A percentile compares a stretch with the other conserved stretches of the same genome.
These are phyloP conservation scores for Trichoderma sp. DNA, from an alignment of 2,329 filamentous ascomycete species.

Conservation along the genomic window DNA sequence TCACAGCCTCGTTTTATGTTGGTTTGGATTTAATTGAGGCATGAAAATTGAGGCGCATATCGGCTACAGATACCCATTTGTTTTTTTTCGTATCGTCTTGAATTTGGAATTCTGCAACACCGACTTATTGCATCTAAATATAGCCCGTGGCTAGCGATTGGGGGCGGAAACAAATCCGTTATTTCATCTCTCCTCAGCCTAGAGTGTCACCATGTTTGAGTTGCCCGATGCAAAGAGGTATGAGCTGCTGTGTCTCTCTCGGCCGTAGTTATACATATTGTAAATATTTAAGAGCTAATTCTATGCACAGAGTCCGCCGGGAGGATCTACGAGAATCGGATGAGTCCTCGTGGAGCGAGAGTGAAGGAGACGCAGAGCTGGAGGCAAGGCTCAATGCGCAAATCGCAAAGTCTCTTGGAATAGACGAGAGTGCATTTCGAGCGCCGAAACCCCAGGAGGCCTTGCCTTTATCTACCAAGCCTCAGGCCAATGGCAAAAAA, in stretches of 20 bases:
- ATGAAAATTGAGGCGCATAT: neutral
- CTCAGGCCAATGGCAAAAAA: neutral
- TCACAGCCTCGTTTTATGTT: neutral
- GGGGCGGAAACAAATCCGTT: neutral
- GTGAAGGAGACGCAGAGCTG: constrained; percentile 36
- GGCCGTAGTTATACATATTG: neutral
- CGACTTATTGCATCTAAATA: neutral
- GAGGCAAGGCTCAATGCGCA: constrained; percentile 46
- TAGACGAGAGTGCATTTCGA: constrained; percentile 29
- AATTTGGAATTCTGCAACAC: neutral
- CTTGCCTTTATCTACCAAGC: neutral
- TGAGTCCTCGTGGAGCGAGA: constrained; percentile 25
- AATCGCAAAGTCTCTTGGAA: constrained; percentile 45
- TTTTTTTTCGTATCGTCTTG: neutral
- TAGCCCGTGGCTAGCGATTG: neutral
- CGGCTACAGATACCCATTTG: neutral
- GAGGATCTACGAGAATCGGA: constrained; percentile 48
- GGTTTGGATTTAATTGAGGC: neutral
- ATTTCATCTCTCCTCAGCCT: neutral
- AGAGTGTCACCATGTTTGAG: constrained; percentile 44
- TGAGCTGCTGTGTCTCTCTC: neutral
- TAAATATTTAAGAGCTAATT: neutral
- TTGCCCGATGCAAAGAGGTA: constrained; percentile 52
- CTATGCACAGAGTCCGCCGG: constrained; percentile 47
- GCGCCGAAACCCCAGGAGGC: neutral